Evolutionary conservation across 352 stramenopile genomes (phyloP).

Genomic region (Phytophthora quininea): DNA sequence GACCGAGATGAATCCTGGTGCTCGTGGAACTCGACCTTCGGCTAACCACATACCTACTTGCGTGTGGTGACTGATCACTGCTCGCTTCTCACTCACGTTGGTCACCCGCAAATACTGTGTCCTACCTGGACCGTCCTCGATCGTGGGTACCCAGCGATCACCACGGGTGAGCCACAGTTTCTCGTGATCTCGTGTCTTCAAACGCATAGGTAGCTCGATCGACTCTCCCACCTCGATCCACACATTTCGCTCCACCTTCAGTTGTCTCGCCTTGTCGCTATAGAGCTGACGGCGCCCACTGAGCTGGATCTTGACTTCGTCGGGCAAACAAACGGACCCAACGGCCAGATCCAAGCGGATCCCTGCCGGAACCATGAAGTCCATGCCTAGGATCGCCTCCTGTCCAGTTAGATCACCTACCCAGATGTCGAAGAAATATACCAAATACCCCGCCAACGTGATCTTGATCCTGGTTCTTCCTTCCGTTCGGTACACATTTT

Average conservation of each 20-base stretch:
- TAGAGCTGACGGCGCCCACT: constrained; percentile 7
- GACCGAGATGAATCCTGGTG: constrained; percentile 9
- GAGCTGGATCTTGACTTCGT: constrained; percentile 13
- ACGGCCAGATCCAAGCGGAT: not conserved
- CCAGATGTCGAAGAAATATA: constrained; percentile 8
- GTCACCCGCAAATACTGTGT: constrained; percentile 9
- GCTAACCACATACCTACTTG: constrained; percentile 10
- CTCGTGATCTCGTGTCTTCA: not conserved
- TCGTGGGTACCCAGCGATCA: constrained; percentile 6
- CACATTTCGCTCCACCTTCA: not conserved
- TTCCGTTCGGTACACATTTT: not conserved
- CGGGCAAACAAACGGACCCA: not conserved
- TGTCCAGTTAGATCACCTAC: constrained; percentile 3
- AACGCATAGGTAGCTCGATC: not conserved
- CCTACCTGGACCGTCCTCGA: too few species aligned
- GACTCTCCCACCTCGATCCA: not conserved
- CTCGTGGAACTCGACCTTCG: constrained; percentile 2
- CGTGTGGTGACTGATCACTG: not conserved
- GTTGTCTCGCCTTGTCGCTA: not conserved
- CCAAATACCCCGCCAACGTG: constrained; percentile 2
- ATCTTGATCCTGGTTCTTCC: constrained; percentile 9
- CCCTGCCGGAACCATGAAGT: constrained; percentile 11
- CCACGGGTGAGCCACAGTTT: constrained; percentile 15
- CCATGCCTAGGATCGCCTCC: constrained; percentile 7
- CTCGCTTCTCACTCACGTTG: too few species aligned